Evolutionary conservation across 495 filamentous ascomycete species (phyloP), one percentile per base, ranked within the genome.

Genomic region (Choiromyces venosus): DNA sequence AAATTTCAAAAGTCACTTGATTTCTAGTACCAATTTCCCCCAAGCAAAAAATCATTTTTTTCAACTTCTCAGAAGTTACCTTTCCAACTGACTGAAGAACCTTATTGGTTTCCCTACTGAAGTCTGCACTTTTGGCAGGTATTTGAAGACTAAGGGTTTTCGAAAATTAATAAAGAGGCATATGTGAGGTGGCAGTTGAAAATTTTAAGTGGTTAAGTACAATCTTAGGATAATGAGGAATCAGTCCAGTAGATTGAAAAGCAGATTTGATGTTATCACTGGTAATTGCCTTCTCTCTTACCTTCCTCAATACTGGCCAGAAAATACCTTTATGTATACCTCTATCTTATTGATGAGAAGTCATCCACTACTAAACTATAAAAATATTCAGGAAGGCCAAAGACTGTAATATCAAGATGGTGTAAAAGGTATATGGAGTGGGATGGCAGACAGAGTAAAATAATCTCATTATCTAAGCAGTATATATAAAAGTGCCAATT

Each of bases 261-360:
- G 21, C 44, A 8, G 44, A 52, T 52, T 52, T 52, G 6, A 52
- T 52, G 4, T n/a, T 52, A n/a, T 52, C 21, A n/a, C 21, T n/a
- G 0, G 44, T 52, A n/a, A 52, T 52, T n/a, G 44, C 21, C 6
- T 52, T 52, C 19, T 52, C 44, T n/a, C 44, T 7, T 46, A 19
- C 42, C 42, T 46, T 46, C 4, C 5, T 9, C 19, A 21, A n/a
- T 2, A 72, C 37, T 18, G 44, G 70, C 37, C 71, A 71, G 25
- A 75, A 75, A 37, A 39, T 68, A 35, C 37, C 65, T 5, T 66
- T 44, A n/a, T 66, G 16, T 12, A 74, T 71, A 12, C 25, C 37
- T 6, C 19, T 21, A 42, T 61, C 36, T 25, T 68, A 52, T 19
- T 37, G 36, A 5, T 4, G 65, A 37, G 1, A 56, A 42, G 33